These are phyloP conservation scores for Gamsiella multidivaricata DNA, from an alignment of 192 early-diverging fungal species.

Conservation along the genomic window DNA sequence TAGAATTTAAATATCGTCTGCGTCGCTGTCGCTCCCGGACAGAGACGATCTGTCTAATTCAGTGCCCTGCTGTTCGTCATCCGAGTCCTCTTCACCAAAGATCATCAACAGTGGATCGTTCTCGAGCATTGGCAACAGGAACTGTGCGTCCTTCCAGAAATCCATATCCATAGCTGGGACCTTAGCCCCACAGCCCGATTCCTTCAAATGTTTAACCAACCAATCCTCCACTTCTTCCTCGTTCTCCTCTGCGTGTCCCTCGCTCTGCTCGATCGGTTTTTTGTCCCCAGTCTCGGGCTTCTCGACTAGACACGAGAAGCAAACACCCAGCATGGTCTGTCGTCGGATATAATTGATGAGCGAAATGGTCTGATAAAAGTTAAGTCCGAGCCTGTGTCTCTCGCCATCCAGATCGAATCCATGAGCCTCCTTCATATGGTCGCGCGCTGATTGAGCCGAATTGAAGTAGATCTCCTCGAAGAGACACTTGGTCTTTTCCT, in stretches of 20 bases:
- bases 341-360: constrained; percentile 90
- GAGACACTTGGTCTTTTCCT: constrained; percentile 80
- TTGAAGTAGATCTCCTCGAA: constrained; percentile 77
- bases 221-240: constrained; percentile 15
- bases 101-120: constrained; percentile 88
- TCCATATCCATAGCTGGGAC: constrained; percentile 62
- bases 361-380: constrained; percentile 86
- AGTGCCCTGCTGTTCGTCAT: constrained; percentile 63
- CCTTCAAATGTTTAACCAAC: constrained; percentile 74
- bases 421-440: constrained; percentile 81
- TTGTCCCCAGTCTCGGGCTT: constrained; percentile 56
- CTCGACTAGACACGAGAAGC: constrained; percentile 74
- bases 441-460: constrained; percentile 68
- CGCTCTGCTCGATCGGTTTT: not conserved
- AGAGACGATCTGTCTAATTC: constrained; percentile 13
- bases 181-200: constrained; percentile 62
- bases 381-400: constrained; percentile 62
- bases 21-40: constrained; percentile 32
- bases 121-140: constrained; percentile 84
- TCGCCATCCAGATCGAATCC: constrained; percentile 80
- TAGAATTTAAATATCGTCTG: constrained; percentile 34
- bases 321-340: constrained; percentile 67
- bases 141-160: constrained; percentile 83
- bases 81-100: constrained; percentile 73
- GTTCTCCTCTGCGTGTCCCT: constrained; percentile 9